phyloP scores from a whole-genome alignment of 1,284 basidiomycete genomes.

The Moesziomyces sp. region DNA sequence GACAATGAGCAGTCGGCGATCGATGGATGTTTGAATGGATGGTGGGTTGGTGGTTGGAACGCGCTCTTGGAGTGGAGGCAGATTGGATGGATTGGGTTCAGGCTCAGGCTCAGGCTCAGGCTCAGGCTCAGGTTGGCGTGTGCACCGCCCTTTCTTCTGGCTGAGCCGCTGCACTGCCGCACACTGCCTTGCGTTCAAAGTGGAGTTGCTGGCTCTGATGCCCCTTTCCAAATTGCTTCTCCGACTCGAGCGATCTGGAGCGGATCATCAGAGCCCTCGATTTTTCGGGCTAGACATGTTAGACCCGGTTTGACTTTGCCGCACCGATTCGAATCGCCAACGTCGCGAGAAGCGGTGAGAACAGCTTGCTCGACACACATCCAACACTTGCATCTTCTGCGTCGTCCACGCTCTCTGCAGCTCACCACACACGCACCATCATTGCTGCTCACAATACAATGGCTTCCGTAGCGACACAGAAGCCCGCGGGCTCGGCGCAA shows the following conservation, averaged over 20 bases:
- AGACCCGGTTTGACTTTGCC: not conserved
- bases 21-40: conserved; percentile 8
- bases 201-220: not conserved
- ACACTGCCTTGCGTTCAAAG: not conserved
- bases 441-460: conserved; percentile 3
- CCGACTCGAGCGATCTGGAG: not conserved
- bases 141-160: conserved; percentile 1
- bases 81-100: not conserved
- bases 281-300: not conserved
- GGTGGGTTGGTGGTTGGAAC: not conserved
- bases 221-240: not conserved
- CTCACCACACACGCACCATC: not conserved
- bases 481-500: conserved; percentile 19
- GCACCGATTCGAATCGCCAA: not conserved
- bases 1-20: not conserved
- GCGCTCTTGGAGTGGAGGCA: not conserved
- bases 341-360: conserved; percentile 3
- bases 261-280: not conserved
- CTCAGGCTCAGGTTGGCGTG: not conserved
- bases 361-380: not conserved
- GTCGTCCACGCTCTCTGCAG: not conserved
- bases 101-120: no score
- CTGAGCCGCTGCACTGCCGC: not conserved
- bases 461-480: conserved; percentile 35
- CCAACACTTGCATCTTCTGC: conserved; percentile 10